Evolutionary conservation across 306 rosid genomes (phyloP), one percentile per base, ranked within the genome.

Genomic region (Adenanthera pavonina): DNA sequence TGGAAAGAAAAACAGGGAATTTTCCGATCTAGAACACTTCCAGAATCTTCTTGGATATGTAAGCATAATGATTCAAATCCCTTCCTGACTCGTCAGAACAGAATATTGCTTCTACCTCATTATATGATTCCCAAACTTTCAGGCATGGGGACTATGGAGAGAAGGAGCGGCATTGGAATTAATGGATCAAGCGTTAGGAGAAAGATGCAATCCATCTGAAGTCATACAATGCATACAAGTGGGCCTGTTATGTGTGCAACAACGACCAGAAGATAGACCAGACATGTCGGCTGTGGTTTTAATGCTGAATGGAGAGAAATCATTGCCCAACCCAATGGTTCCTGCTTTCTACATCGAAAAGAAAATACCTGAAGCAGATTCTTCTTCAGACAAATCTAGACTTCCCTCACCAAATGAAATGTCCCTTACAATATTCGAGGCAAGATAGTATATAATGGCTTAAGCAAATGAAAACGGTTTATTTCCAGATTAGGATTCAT

Each of bases 71-170:
- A 25, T 4, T 67, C 5, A 17, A 10, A 1, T 74, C 40, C 52
- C 8, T 10, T 5, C 25, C 51, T 48, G 4, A 9, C 19, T 36
- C 40, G 7, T 65, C 15, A 19, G 16, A 33, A 16, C 47, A 16
- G 15, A 49, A 34, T 62, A 25, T 3, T 34, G 35, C 36, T 57
- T 66, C 30, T 52, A 19, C 8, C 19, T 30, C 0, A 30, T 14
- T 8, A 65, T 44, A 10, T 5, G 19, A 30, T 10, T 20, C 11
- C 46, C 6, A 30, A 25, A 53, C 0, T 19, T 64, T 12, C 13
- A 81, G 85, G 80, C 80, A 54, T 81, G 85, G 85, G 54, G 30
- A 16, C 47, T 75, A 3, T 75, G 80, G 85, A 67, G 14, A 44
- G 85, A 53, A 44, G 76, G 49, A 19, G 75, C 60, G 53, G 62